A percentile compares a stretch with the other conserved stretches of the same genome.
phyloP scores from a whole-genome alignment of 2,329 filamentous ascomycete genomes.

The Arthrobotrys conoides region DNA sequence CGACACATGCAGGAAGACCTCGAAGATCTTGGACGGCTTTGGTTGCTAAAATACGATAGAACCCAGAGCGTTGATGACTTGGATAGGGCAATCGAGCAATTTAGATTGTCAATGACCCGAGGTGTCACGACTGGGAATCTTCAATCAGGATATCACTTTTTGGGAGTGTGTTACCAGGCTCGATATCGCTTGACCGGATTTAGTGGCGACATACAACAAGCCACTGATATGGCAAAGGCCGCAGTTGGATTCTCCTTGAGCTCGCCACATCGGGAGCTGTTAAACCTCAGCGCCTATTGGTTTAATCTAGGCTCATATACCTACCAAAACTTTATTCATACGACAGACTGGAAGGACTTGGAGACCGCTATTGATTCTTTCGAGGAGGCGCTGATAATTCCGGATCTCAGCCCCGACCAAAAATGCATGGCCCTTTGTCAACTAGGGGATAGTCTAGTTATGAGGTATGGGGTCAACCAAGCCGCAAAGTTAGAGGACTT shows the following conservation, averaged over 20 bases:
- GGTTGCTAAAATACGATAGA: not conserved
- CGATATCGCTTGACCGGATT: not conserved
- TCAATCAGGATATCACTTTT: not conserved
- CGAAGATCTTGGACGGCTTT: not conserved
- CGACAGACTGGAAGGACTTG: not conserved
- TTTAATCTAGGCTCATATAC: constrained; percentile 1
- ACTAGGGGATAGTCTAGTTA: constrained; percentile 2
- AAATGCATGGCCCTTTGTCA: not conserved
- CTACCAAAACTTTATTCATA: not conserved
- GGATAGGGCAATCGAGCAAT: not conserved
- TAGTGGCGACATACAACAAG: not conserved
- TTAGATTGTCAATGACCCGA: not conserved
- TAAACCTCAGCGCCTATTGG: too few species aligned
- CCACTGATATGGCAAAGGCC: not conserved
- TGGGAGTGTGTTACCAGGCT: constrained; percentile 6
- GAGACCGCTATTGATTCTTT: not conserved
- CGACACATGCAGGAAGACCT: not conserved
- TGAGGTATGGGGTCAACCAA: not conserved
- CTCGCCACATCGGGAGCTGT: not conserved
- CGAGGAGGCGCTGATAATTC: not conserved
- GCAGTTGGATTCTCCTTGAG: not conserved
- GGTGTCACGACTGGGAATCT: too few species aligned
- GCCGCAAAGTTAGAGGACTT: not conserved
- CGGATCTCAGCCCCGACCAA: not conserved
- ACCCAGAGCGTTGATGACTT: not conserved